phyloP scores from a whole-genome alignment of 805 yeast genomes.

The Wickerhamomyces kurtzmanii region DNA sequence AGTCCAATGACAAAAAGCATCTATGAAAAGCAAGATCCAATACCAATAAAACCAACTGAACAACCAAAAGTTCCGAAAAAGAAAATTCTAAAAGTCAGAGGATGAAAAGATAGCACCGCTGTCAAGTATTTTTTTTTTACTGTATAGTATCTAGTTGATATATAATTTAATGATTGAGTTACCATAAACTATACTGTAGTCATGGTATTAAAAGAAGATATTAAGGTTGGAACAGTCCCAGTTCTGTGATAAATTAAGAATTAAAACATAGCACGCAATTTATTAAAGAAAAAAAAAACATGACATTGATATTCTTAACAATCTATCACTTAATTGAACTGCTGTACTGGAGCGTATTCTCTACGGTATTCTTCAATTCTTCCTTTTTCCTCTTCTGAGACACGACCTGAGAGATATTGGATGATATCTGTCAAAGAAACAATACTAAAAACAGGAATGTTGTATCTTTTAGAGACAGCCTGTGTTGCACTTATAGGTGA shows the following conservation, averaged over 20 bases:
- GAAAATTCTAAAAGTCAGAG: slow-evolving; percentile 55
- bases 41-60: slow-evolving; percentile 19
- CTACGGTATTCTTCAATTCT: slow-evolving; percentile 48
- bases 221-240: too few relatives aligned
- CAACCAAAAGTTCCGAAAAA: slow-evolving; percentile 32
- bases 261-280: too few relatives aligned
- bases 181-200: too few relatives aligned
- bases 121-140: too few relatives aligned
- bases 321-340: too few relatives aligned
- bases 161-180: too few relatives aligned
- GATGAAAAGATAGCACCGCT: too few relatives aligned
- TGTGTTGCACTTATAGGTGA: slow-evolving; percentile 70
- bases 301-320: too few relatives aligned
- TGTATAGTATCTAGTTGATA: too few relatives aligned
- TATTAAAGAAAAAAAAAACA: too few relatives aligned
- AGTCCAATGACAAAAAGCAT: slow-evolving; percentile 73
- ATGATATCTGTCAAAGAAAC: slow-evolving; percentile 72
- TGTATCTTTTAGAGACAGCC: slow-evolving; percentile 59
- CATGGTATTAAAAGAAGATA: too few relatives aligned
- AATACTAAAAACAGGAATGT: slow-evolving; percentile 78
- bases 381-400: slow-evolving; percentile 47
- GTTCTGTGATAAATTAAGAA: too few relatives aligned
- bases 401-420: slow-evolving; percentile 42
- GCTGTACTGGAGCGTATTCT: slow-evolving; percentile 22
- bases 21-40: slow-evolving; percentile 44